Base-by-base conservation (phyloP, 257 asterid genomes). In the Solanum sitiens region DNA sequence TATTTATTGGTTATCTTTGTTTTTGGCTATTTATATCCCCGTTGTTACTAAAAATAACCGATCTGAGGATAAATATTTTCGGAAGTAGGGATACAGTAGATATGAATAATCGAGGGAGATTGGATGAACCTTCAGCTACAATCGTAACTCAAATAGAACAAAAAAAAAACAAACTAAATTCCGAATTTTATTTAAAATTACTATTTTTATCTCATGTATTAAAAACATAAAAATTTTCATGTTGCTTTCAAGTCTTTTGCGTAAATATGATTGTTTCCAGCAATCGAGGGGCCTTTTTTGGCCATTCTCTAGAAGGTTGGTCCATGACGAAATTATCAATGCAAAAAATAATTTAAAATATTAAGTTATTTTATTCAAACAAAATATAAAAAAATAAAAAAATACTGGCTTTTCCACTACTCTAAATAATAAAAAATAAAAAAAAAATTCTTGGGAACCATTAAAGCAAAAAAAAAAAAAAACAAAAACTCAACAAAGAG, bases 381-480 rank as follows among this genome's bases (percentile, higher is more conserved):
- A 8, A 42, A 44, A 44, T 8, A 8, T 4, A 44, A 42, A 77
- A 27, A 37, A 37, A 5, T 1, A 37, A 37, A 37, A 9, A 44
- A 5, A 25, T 44, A 44, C 63, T 37, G 65, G 14, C 37, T 35
- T 59, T 63, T 35, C 37, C 47, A 32, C 20, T 8, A 3, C 8
- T 20, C 79, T 37, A 77, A 83, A 84, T 73, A 68, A 59, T 59
- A 59, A 13, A 53, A 59, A 68, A 25, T 68, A 68, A 25, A 18
- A 82, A 87, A 84, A 65, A 68, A 72, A 87, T 88, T 85, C 47
- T 85, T 21, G 59, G 85, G 68, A 72, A 6, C 84, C 50, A 79
- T 37, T 35, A 40, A 84, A 63, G 75, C 13, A 5, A 47, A 50
- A 16, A 16, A 53, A 53, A 53, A 50, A 44, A 11, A 27, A 27